Conservation (phyloP, 106 monocot species). For the Narthecium ossifragum region DNA sequence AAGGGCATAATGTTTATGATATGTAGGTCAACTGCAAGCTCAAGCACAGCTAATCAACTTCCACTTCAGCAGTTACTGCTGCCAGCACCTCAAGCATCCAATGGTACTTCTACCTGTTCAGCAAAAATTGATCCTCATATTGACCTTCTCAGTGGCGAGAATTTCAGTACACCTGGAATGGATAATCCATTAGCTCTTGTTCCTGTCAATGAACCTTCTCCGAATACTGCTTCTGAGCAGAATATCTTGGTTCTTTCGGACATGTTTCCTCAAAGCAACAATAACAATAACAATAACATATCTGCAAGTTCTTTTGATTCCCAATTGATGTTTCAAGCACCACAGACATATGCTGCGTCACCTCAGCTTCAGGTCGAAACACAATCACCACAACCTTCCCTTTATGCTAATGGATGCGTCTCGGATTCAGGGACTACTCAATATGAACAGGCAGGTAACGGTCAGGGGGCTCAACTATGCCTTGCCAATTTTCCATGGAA, state of each 20-base stretch:
- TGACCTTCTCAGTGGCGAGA: constrained; percentile 11
- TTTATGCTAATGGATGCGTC: constrained; percentile 18
- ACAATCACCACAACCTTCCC: background rate
- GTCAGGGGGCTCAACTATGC: constrained; percentile 14
- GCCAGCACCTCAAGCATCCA: background rate
- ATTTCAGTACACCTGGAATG: constrained; percentile 6
- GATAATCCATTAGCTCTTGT: constrained; percentile 33
- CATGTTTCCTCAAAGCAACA: constrained; percentile 17
- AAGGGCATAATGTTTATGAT: background rate
- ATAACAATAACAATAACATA: constrained; percentile 8
- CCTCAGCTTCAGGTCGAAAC: constrained; percentile 5
- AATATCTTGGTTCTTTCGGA: constrained; percentile 33
- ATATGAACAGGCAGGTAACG: constrained; percentile 4
- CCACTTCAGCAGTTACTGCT: constrained; percentile 9
- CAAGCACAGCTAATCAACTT: constrained; percentile 7
- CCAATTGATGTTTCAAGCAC: constrained; percentile 4
- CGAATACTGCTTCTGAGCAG: constrained; percentile 26
- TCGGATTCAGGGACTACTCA: background rate
- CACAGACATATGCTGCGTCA: background rate
- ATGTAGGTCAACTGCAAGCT: background rate
- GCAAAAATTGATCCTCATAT: constrained; percentile 7
- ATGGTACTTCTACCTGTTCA: constrained; percentile 2
- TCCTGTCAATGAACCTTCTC: constrained; percentile 18
- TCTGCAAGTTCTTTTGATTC: constrained; percentile 1
- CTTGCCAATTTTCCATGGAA: constrained; percentile 15